Conservation (phyloP, 768 basidiomycete genomes). For the Podaxis sp. region DNA sequence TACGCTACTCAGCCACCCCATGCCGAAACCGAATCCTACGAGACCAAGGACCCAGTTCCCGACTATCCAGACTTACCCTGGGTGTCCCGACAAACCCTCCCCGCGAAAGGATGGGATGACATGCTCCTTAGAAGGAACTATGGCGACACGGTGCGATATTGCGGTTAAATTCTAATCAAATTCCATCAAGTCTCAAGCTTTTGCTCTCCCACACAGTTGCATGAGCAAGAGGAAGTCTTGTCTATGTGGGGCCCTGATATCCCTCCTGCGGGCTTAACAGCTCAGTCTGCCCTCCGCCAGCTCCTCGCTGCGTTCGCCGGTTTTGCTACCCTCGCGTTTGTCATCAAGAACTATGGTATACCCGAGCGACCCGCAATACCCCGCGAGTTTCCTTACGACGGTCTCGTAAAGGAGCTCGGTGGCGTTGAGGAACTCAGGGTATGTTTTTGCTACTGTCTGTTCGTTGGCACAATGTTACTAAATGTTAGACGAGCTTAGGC, state of each 20-base stretch:
- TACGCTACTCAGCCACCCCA: conserved; percentile 32
- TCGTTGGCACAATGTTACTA: not conserved
- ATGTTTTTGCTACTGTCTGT: conserved; percentile 19
- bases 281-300: conserved; percentile 52
- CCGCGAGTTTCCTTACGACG: conserved; percentile 76
- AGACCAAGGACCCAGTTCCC: conserved; percentile 54
- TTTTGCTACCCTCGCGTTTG: conserved; percentile 64
- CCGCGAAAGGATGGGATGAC: conserved; percentile 76
- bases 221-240: conserved; percentile 76
- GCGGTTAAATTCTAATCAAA: not conserved
- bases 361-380: conserved; percentile 67
- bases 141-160: conserved; percentile 62
- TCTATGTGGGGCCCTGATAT: conserved; percentile 90
- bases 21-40: conserved; percentile 1
- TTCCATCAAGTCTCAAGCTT: not conserved
- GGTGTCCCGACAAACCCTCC: conserved; percentile 62
- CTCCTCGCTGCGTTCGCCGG: conserved; percentile 60
- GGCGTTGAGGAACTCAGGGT: conserved; percentile 81
- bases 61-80: conserved; percentile 75
- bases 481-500: conserved; percentile 34
- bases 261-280: conserved; percentile 56
- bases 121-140: conserved; percentile 74
- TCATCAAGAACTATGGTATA: conserved; percentile 53
- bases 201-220: conserved; percentile 48
- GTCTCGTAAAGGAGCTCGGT: conserved; percentile 75